Base-by-base conservation (phyloP, 139 green algal species). In the Trebouxia sp. region DNA sequence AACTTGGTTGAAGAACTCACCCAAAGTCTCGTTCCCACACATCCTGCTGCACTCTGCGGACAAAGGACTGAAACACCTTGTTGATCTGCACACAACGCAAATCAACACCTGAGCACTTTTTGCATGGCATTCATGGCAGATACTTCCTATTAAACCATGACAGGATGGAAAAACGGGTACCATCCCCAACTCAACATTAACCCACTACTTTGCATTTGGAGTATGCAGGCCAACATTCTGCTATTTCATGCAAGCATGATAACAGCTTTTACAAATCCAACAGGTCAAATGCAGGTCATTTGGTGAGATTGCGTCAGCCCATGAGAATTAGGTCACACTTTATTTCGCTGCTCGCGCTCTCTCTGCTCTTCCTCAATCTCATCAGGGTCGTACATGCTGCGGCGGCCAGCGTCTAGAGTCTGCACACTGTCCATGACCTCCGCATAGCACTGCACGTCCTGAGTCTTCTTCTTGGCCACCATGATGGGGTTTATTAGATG, bases 311-410 rank as follows among this genome's bases (percentile, higher is more conserved):
- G n/a, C n/a, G n/a, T n/a, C n/a, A n/a, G n/a, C n/a, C n/a, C n/a
- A n/a, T n/a, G n/a, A n/a, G n/a, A n/a, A n/a, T n/a, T n/a, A n/a
- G n/a, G n/a, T n/a, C n/a, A 48, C 45, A 82, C 83, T 82, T 91
- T 92, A 86, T 98, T 98, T 58, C 94, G 88, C 17, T 92, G 86
- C 58, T 99, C 96, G 0, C 95, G 84, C 85, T 99, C 97, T 1
- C 94, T 84, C 90, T 98, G 96, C 92, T 99, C 97, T 84, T 99
- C 97, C 86, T 99, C 97, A 66, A 99, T 97, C 86, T 99, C 97
- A 79, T 99, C 97, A 6, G 97, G 97, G 88, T 99, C 97, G 84
- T 98, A 98, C 85, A 87, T 87, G 47, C 87, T 91, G 8, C 89
- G 76, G 22, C 96, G 84, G 6, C 91, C 89, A 37, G 87, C 92